These are phyloP conservation scores for Endoconidiophora laricicola DNA, from an alignment of 2,329 filamentous ascomycete species.

Conservation along the genomic window DNA sequence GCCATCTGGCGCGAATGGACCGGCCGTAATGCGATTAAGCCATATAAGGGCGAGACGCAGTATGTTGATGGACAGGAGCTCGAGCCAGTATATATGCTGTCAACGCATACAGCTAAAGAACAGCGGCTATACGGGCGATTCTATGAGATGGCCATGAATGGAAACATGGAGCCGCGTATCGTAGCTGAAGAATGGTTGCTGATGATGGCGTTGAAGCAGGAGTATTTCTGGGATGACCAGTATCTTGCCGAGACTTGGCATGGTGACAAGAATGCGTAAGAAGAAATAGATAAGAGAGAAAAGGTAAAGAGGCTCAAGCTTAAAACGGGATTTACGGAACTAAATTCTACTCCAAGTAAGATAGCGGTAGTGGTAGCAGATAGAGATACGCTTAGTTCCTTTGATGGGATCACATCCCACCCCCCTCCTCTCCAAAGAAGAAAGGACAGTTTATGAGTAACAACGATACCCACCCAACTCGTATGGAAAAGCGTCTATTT, in stretches of 20 bases:
- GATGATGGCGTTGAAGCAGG: slow-evolving; percentile 75
- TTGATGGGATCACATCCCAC: not conserved
- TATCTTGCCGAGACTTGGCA: slow-evolving; percentile 32
- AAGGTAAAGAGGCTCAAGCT: too few relatives aligned
- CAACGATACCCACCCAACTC: too few relatives aligned
- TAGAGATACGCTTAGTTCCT: not conserved
- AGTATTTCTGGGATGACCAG: slow-evolving; percentile 48
- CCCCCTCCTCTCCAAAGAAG: too few relatives aligned
- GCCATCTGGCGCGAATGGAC: slow-evolving; percentile 69
- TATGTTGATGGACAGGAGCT: slow-evolving; percentile 36
- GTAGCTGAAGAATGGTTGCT: slow-evolving; percentile 82
- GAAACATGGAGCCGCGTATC: slow-evolving; percentile 65
- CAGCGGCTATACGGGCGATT: slow-evolving; percentile 66
- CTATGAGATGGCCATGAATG: slow-evolving; percentile 56
- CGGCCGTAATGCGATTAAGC: slow-evolving; percentile 49
- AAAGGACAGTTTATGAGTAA: not conserved
- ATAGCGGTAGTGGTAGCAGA: not conserved
- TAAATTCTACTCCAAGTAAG: too few relatives aligned
- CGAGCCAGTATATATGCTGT: slow-evolving; percentile 72
- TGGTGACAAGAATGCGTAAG: not conserved
- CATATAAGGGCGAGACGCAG: slow-evolving; percentile 39
- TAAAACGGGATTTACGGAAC: too few relatives aligned
- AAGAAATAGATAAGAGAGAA: not conserved
- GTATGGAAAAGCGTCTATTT: too few relatives aligned
- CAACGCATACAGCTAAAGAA: slow-evolving; percentile 49